Evolutionary conservation across 495 filamentous ascomycete genomes (phyloP), one percentile per base, ranked within the genome.

Genomic region (Tuber aestivum): DNA sequence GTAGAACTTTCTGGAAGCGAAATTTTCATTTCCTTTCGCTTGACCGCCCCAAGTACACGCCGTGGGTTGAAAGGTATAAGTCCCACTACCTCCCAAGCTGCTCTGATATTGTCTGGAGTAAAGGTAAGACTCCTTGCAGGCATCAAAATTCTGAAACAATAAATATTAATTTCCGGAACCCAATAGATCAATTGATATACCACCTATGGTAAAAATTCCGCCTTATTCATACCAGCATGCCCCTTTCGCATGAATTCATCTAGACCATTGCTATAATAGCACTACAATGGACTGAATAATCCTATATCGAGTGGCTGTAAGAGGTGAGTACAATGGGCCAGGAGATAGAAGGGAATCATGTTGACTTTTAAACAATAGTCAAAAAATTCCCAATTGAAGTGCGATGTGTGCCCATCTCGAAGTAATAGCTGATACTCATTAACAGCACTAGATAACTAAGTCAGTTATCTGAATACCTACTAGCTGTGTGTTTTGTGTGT

Each of bases 351-450:
- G 40, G 70, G 70, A 27, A 72, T 32, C 18, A 76, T 73, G 16
- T 70, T 56, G 16, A 38, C 12, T 4, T n/a, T 71, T 10, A 78
- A 48, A 27, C 71, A 71, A 74, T 71, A 70, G 5, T 77, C 75
- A 40, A 74, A 69, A 21, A 74, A 50, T 48, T 70, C 74, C 32
- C 70, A 73, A 23, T 70, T 73, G 18, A 73, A 23, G 76, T 79
- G 56, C 14, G 48, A 76, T 32, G 50, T 44, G 74, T 79, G 70
- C 10, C 74, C 71, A 79, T 79, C 74, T n/a, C 71, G 41, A 9
- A 79, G 40, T 18, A 76, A 32, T 0, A 76, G 38, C 61, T 41
- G 21, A 45, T 41, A 74, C n/a, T 72, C 8, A 9, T 41, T 37
- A 45, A 65, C 40, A 44, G 71, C 75, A 48, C 69, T 75, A n/a